Percentiles rank a stretch among this genome's conserved stretches.
Conservation (phyloP, 2,329 filamentous ascomycete species). For the Penicillium sp. region DNA sequence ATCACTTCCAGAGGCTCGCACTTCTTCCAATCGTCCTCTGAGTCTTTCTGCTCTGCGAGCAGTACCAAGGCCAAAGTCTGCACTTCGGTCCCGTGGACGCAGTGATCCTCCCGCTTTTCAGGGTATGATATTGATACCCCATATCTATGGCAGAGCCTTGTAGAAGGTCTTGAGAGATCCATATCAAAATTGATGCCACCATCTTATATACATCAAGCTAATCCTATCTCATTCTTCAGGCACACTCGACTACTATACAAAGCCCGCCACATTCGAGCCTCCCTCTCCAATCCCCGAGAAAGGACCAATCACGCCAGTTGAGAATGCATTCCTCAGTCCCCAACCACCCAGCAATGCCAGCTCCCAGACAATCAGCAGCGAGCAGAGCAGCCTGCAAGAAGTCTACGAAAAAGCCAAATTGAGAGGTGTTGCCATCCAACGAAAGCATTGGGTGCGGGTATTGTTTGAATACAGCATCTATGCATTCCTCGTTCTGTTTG, state of each 20-base stretch:
- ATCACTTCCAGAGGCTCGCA: background rate
- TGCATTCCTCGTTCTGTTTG: slow-evolving; percentile 37
- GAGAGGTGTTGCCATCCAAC: slow-evolving; percentile 24
- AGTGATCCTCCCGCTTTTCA: slow-evolving; percentile 5
- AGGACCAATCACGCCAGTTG: slow-evolving; percentile 17
- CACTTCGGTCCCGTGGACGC: slow-evolving; percentile 8
- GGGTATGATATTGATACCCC: background rate
- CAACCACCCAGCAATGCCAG: slow-evolving; percentile 7
- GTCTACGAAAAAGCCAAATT: slow-evolving; percentile 24
- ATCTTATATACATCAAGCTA: background rate
- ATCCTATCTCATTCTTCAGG: background rate
- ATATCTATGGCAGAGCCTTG: background rate
- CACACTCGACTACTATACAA: slow-evolving; percentile 3
- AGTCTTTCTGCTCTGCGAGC: slow-evolving; percentile 16
- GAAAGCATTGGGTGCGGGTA: slow-evolving; percentile 34
- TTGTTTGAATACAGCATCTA: slow-evolving; percentile 45
- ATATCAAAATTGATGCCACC: background rate
- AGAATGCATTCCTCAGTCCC: slow-evolving; percentile 13
- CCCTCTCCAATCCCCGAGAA: slow-evolving; percentile 11
- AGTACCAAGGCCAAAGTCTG: slow-evolving; percentile 8
- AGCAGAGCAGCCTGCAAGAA: slow-evolving; percentile 17
- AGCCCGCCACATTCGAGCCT: slow-evolving; percentile 3
- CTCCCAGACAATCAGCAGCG: slow-evolving; percentile 9
- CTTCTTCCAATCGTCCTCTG: slow-evolving; percentile 9
- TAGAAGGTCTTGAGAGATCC: background rate